These are phyloP conservation scores for Lachancea sp. DNA, from an alignment of 805 yeast genomes.

Conservation along the genomic window DNA sequence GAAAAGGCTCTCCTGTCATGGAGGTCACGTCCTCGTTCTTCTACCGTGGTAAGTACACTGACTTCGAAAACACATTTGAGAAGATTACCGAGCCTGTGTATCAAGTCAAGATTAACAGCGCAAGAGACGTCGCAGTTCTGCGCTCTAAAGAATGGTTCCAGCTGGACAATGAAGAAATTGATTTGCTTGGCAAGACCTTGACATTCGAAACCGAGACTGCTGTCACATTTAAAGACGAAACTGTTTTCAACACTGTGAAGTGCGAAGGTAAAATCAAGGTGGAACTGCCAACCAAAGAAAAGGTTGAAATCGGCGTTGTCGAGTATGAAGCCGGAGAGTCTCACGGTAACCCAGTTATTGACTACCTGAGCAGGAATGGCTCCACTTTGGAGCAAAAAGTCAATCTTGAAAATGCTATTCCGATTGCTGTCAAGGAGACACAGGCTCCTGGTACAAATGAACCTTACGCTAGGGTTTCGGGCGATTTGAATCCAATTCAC, in stretches of 20 bases:
- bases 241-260: constrained; percentile 68
- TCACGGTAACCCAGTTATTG: constrained; percentile 95
- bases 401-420: constrained; percentile 82
- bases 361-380: constrained; percentile 88
- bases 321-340: constrained; percentile 87
- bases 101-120: constrained; percentile 61
- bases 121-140: constrained; percentile 89
- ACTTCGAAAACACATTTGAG: constrained; percentile 88
- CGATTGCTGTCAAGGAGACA: constrained; percentile 53
- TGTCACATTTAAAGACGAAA: constrained; percentile 70
- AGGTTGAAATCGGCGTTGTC: constrained; percentile 74
- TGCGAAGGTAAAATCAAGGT: constrained; percentile 80
- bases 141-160: constrained; percentile 98
- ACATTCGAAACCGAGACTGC: constrained; percentile 86
- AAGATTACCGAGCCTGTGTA: constrained; percentile 82
- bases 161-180: constrained; percentile 58
- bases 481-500: constrained; percentile 97
- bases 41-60: constrained; percentile 87
- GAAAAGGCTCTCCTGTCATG: constrained; percentile 76
- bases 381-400: constrained; percentile 91
- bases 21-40: constrained; percentile 93
- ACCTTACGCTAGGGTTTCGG: constrained; percentile 94
- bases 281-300: constrained; percentile 89
- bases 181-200: constrained; percentile 70
- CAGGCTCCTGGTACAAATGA: constrained; percentile 95